A percentile compares a stretch with the other conserved stretches of the same genome.
Conservation (phyloP, 352 stramenopile species). For the Phytopythium cucurbitacearum region DNA sequence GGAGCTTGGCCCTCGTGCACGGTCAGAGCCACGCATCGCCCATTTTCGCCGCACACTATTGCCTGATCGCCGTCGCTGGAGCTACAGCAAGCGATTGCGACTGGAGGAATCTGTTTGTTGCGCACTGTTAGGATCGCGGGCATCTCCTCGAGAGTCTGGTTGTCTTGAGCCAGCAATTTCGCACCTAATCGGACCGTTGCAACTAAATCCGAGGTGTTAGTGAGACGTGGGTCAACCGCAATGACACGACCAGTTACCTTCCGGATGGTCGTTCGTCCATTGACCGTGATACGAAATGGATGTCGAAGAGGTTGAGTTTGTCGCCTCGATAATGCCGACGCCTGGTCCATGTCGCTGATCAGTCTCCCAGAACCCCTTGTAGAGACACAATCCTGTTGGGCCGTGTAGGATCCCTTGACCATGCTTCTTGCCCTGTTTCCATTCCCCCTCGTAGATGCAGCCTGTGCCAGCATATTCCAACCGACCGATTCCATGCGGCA, state of each 20-base stretch:
- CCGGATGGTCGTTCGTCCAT: slow-evolving; percentile 14
- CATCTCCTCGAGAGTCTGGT: slow-evolving; percentile 5
- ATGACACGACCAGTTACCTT: slow-evolving; percentile 9
- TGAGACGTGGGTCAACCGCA: not conserved
- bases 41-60: slow-evolving; percentile 28
- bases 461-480: slow-evolving; percentile 20
- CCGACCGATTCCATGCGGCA: slow-evolving; percentile 31
- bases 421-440: slow-evolving; percentile 18
- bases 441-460: slow-evolving; percentile 35
- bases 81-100: slow-evolving; percentile 9
- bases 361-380: slow-evolving; percentile 41
- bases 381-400: slow-evolving; percentile 11
- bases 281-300: slow-evolving; percentile 14
- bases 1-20: slow-evolving; percentile 31
- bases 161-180: slow-evolving; percentile 1
- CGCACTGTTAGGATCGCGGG: slow-evolving; percentile 9
- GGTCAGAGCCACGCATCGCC: slow-evolving; percentile 24
- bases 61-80: not conserved
- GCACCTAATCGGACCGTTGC: slow-evolving; percentile 3
- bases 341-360: slow-evolving; percentile 28
- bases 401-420: slow-evolving; percentile 20
- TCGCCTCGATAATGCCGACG: slow-evolving; percentile 9
- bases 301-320: not conserved
- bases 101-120: slow-evolving; percentile 14
- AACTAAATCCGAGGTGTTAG: not conserved